Evolutionary conservation across 176 grass and related monocot species (phyloP).

Genomic region (Themeda triandra): DNA sequence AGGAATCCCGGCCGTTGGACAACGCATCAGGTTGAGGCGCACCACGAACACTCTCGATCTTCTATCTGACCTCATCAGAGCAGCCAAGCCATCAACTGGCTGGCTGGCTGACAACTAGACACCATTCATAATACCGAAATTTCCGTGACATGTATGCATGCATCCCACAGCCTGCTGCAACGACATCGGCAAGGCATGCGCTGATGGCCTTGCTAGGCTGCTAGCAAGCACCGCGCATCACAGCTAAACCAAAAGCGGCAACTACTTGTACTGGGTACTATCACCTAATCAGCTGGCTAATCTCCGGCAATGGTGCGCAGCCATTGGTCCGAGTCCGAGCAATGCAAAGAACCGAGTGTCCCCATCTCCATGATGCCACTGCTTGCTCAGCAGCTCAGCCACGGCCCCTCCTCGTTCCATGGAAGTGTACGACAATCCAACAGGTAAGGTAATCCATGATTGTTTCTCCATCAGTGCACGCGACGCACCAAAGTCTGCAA

Average conservation of each 20-base stretch:
- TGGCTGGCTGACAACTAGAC: constrained; percentile 28
- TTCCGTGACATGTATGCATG: constrained; percentile 13
- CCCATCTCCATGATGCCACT: not conserved
- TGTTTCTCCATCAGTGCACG: not conserved
- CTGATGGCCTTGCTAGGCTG: not conserved
- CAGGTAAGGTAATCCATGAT: not conserved
- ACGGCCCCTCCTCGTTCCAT: not conserved
- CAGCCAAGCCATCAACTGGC: not conserved
- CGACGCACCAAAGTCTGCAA: not conserved
- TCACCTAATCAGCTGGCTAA: not conserved
- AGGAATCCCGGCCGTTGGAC: constrained; percentile 2
- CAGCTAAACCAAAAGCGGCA: not conserved
- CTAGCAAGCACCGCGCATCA: not conserved
- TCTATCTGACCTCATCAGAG: not conserved
- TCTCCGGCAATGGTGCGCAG: not conserved
- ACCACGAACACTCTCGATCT: not conserved
- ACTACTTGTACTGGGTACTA: not conserved
- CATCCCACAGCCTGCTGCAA: not conserved
- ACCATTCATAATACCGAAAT: not conserved
- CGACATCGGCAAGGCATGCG: not conserved
- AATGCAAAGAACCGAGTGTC: not conserved
- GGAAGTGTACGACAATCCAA: not conserved
- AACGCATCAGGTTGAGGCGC: constrained; percentile 31
- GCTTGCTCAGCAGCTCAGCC: not conserved
- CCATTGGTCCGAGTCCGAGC: not conserved